These are phyloP conservation scores for Incumbomyces delicatus DNA, from an alignment of 2,329 filamentous ascomycete species.

Conservation along the genomic window DNA sequence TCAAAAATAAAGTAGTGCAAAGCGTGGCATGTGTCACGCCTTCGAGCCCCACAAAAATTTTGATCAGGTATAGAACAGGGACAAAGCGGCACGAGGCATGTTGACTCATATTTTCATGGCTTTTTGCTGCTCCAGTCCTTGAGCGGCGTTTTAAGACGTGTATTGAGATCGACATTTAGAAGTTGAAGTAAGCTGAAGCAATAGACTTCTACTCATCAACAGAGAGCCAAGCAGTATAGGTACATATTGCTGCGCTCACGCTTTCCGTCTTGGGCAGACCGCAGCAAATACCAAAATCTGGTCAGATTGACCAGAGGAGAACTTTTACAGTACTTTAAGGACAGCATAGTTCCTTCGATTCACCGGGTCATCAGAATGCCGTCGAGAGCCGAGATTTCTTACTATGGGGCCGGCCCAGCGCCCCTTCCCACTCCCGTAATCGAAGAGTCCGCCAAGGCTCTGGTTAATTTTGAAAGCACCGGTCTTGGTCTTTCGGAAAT, in stretches of 20 bases:
- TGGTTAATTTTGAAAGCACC: conserved; percentile 70
- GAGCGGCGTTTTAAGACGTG: no score
- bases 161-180: no score
- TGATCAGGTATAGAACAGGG: not conserved
- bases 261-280: no score
- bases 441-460: conserved; percentile 62
- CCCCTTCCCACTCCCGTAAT: conserved; percentile 72
- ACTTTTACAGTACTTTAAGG: not conserved
- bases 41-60: not conserved
- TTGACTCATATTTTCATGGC: not conserved
- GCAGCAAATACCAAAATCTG: no score
- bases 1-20: no score
- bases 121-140: not conserved
- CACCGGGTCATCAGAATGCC: conserved; percentile 46
- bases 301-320: no score
- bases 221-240: no score
- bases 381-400: conserved; percentile 62
- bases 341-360: not conserved
- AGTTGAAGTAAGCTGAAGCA: no score
- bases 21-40: no score
- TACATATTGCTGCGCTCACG: no score
- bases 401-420: conserved; percentile 90
- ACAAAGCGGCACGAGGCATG: not conserved
- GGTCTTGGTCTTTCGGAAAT: conserved; percentile 84
- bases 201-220: no score